phyloP scores from a whole-genome alignment of 352 stramenopile genomes.

The Phytophthora europaea region DNA sequence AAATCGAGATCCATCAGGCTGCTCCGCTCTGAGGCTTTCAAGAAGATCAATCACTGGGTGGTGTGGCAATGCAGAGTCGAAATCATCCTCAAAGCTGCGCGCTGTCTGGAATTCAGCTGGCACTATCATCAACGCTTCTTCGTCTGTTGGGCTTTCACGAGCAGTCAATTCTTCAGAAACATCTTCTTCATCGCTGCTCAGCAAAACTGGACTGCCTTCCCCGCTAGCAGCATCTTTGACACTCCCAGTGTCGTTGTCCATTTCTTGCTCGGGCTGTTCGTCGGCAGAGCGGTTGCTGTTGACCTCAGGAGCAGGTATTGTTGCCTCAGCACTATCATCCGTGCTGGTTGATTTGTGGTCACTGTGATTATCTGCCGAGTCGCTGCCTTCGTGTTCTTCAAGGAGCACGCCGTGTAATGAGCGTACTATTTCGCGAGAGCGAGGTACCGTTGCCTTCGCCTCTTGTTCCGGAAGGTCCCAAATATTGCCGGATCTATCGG shows the following conservation, averaged over 20 bases:
- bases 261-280: constrained; percentile 59
- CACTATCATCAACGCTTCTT: constrained; percentile 41
- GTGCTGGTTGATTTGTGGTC: constrained; percentile 20
- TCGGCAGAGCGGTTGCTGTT: constrained; percentile 30
- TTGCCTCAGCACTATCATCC: constrained; percentile 25
- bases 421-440: constrained; percentile 34
- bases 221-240: constrained; percentile 11
- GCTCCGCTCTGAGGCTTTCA: constrained; percentile 39
- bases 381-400: constrained; percentile 11
- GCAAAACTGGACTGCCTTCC: constrained; percentile 11
- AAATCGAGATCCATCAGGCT: constrained; percentile 35
- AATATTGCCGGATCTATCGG: constrained; percentile 20
- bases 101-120: constrained; percentile 48
- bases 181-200: constrained; percentile 31
- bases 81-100: constrained; percentile 46
- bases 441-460: constrained; percentile 17
- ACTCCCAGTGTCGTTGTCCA: constrained; percentile 35
- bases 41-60: constrained; percentile 41
- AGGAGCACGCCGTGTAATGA: constrained; percentile 22
- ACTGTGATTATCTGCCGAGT: constrained; percentile 6
- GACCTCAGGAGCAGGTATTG: constrained; percentile 13
- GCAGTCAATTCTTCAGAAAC: constrained; percentile 19
- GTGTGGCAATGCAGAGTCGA: constrained; percentile 9
- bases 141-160: constrained; percentile 29
- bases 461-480: constrained; percentile 11